Evolutionary conservation across 176 grass and related monocot genomes (phyloP).

Genomic region (Guadua angustifolia): DNA sequence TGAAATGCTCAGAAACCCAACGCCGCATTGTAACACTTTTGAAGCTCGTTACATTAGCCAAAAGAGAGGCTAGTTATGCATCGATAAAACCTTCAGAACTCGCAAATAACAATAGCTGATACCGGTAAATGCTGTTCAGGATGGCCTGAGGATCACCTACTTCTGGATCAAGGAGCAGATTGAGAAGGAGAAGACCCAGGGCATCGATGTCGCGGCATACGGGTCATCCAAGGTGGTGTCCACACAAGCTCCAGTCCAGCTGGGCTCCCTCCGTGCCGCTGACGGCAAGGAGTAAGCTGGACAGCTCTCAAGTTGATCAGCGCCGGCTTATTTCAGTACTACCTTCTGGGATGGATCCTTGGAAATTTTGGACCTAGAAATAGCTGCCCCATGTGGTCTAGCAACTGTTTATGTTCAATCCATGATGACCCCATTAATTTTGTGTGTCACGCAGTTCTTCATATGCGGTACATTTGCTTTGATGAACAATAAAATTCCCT

Average conservation of each 20-base stretch:
- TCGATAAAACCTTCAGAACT: background rate
- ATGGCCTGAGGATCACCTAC: slow-evolving; percentile 78
- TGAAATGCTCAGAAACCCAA: background rate
- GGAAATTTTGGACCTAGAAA: background rate
- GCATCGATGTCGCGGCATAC: slow-evolving; percentile 51
- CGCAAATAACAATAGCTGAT: background rate
- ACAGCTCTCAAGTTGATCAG: background rate
- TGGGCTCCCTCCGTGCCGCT: slow-evolving; percentile 78
- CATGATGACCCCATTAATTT: background rate
- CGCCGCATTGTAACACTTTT: background rate
- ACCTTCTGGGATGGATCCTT: background rate
- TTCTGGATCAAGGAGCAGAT: slow-evolving; percentile 95
- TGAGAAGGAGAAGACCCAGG: slow-evolving; percentile 67
- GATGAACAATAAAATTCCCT: slow-evolving; percentile 1
- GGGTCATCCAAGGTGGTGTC: slow-evolving; percentile 78
- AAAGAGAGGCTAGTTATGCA: background rate
- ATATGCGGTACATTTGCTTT: background rate
- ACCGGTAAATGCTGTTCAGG: slow-evolving; percentile 32
- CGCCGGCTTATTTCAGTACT: background rate
- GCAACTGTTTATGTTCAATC: background rate
- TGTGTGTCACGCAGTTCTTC: background rate
- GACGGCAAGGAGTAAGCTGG: slow-evolving; percentile 67
- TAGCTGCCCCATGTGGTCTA: background rate
- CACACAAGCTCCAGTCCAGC: slow-evolving; percentile 75
- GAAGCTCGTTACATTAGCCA: background rate